Evolutionary conservation across 306 rosid genomes (phyloP).

Genomic region (Prunus mongolica): DNA sequence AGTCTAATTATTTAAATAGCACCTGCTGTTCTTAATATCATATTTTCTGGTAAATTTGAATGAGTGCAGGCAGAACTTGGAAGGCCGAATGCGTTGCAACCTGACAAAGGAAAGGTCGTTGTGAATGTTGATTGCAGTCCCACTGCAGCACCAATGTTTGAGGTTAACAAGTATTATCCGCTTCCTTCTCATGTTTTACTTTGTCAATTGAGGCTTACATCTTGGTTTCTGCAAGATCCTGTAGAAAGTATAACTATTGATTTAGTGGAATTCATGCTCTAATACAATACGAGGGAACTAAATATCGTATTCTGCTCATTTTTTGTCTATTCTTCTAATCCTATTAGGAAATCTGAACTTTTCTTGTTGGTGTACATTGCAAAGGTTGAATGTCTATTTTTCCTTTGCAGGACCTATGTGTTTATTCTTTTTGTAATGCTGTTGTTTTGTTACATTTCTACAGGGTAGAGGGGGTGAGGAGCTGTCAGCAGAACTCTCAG

Average conservation of each 20-base stretch:
- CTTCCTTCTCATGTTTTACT: neutral
- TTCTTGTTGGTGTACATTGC: neutral
- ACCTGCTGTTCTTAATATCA: neutral
- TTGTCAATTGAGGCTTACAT: neutral
- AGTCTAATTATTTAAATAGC: neutral
- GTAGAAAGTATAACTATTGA: neutral
- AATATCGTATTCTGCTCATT: neutral
- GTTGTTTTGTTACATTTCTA: neutral
- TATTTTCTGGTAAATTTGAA: constrained; percentile 3
- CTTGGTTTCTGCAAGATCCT: neutral
- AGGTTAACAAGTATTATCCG: neutral
- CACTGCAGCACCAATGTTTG: constrained; percentile 12
- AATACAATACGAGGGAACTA: neutral
- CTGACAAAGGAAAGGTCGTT: constrained; percentile 69
- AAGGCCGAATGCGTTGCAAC: constrained; percentile 60
- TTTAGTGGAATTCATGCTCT: neutral
- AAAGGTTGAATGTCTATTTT: neutral
- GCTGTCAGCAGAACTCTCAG: constrained; percentile 67
- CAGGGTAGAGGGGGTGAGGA: constrained; percentile 95
- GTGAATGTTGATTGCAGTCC: constrained; percentile 13
- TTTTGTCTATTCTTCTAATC: no score
- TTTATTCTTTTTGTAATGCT: neutral
- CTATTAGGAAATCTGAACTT: neutral
- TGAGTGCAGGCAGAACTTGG: constrained; percentile 90
- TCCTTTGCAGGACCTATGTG: neutral